These are phyloP conservation scores for Catenaria anguillulae DNA, from an alignment of 371 early-diverging fungal genomes.

Conservation along the genomic window DNA sequence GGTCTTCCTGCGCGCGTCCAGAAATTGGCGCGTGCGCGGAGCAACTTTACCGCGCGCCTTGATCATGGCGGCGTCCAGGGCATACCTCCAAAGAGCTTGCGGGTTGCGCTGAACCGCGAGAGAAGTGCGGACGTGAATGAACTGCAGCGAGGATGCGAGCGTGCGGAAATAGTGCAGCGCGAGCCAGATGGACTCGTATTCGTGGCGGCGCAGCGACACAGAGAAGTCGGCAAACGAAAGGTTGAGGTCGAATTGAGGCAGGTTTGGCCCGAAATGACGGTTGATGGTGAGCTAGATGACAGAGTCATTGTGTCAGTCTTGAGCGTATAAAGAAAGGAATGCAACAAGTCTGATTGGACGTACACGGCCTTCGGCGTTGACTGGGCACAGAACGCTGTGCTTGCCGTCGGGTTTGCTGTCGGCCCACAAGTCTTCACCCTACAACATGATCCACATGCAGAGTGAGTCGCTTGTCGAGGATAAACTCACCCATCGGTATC, in stretches of 20 bases:
- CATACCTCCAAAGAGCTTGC: conserved; percentile 61
- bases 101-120: conserved; percentile 19
- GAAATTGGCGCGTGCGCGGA: conserved; percentile 73
- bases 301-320: neutral
- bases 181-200: conserved; percentile 64
- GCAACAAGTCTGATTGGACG: neutral
- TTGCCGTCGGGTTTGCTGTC: too few species aligned
- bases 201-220: conserved; percentile 75
- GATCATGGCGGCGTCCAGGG: conserved; percentile 42
- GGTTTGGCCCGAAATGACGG: conserved; percentile 11
- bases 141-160: conserved; percentile 30
- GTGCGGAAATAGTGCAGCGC: conserved; percentile 46
- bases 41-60: conserved; percentile 77
- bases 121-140: conserved; percentile 70
- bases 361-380: too few species aligned
- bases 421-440: too few species aligned
- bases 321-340: neutral
- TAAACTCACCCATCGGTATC: too few species aligned
- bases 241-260: conserved; percentile 11
- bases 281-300: conserved; percentile 15
- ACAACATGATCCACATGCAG: too few species aligned
- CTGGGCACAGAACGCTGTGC: too few species aligned
- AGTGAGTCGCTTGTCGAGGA: too few species aligned
- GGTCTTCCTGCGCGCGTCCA: conserved; percentile 67
- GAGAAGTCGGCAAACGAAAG: conserved; percentile 75